Conservation (phyloP, 345 rosid genomes). For the Raphanus raphanistrum region DNA sequence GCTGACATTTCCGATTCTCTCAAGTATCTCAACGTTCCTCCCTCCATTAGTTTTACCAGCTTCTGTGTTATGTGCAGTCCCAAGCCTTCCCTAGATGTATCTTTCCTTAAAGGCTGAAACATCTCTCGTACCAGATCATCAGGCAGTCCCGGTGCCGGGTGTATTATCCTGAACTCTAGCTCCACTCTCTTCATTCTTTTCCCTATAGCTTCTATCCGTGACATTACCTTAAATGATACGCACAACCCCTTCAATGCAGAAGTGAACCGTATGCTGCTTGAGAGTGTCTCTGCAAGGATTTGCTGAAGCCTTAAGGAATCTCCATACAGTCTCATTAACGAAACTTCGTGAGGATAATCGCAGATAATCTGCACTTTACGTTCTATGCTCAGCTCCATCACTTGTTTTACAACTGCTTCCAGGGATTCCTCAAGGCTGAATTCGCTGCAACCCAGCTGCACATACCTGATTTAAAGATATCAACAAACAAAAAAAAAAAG, state of each 20-base stretch:
- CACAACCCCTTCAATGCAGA: conserved; percentile 57
- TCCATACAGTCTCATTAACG: conserved; percentile 61
- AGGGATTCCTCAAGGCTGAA: conserved; percentile 68
- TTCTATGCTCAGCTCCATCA: conserved; percentile 53
- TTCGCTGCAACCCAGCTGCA: conserved; percentile 48
- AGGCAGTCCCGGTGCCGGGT: conserved; percentile 82
- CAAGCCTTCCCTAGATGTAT: conserved; percentile 76
- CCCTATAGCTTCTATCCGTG: conserved; percentile 59
- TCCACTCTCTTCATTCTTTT: conserved; percentile 57
- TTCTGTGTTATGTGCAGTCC: conserved; percentile 69
- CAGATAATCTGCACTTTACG: conserved; percentile 53
- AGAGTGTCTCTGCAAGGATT: conserved; percentile 66
- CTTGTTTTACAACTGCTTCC: conserved; percentile 64
- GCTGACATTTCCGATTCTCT: conserved; percentile 72
- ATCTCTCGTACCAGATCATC: conserved; percentile 64
- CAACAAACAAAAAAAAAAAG: background rate
- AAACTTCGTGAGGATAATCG: conserved; percentile 54
- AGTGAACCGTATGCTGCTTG: conserved; percentile 57
- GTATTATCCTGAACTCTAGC: conserved; percentile 80
- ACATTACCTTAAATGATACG: conserved; percentile 48
- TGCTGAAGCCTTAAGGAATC: conserved; percentile 79
- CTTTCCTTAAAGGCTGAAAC: conserved; percentile 56
- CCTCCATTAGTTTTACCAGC: conserved; percentile 73
- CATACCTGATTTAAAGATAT: conserved; percentile 51
- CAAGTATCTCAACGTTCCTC: conserved; percentile 71